Conservation (phyloP, 257 asterid species). For the Sherardia arvensis region DNA sequence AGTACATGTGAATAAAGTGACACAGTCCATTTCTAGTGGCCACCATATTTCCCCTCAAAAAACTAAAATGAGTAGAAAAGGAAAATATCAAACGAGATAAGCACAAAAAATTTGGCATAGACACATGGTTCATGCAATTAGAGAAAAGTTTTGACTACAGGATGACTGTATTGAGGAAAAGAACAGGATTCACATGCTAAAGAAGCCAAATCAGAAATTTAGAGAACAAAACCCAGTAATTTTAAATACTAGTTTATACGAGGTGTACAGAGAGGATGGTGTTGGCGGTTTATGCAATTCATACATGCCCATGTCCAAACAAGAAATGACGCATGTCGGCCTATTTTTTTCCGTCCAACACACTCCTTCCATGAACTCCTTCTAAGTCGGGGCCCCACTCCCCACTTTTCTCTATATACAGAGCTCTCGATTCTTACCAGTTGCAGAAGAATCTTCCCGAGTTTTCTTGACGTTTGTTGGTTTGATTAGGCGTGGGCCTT, state of each 20-base stretch:
- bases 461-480: neutral
- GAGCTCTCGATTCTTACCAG: neutral
- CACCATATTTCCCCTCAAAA: neutral
- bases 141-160: neutral
- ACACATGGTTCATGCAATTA: neutral
- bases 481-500: slow-evolving; percentile 3
- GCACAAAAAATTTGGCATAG: neutral
- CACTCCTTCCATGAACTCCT: neutral
- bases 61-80: neutral
- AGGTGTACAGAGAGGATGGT: neutral
- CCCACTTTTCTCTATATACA: neutral
- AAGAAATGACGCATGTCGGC: slow-evolving; percentile 1
- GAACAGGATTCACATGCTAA: slow-evolving; percentile 1
- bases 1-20: too few species aligned
- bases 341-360: slow-evolving; percentile 8
- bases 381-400: neutral
- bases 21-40: neutral
- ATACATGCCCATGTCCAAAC: neutral
- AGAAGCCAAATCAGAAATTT: neutral
- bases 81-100: neutral
- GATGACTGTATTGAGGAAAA: neutral
- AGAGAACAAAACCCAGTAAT: neutral
- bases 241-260: neutral
- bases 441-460: neutral
- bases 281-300: neutral